Base-by-base conservation (phyloP, 164 flowering plant genomes). In the Annona squamosa region DNA sequence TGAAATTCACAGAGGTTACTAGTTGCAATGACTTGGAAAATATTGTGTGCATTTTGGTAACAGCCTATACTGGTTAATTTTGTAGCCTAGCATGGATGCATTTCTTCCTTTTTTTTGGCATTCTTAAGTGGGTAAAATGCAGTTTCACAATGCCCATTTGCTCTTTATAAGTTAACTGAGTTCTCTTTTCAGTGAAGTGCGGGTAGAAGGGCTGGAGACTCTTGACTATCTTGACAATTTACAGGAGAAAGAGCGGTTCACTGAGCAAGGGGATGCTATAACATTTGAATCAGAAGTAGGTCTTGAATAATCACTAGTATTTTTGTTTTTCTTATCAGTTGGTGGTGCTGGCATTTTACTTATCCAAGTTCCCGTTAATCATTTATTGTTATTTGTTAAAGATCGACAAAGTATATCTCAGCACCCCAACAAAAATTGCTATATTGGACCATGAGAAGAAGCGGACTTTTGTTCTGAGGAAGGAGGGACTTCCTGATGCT, bases 141-240 rank as follows among this genome's bases (percentile, higher is more conserved):
- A 12, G 2, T 9, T 66, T 12, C 42, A 3, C 41, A 66, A 66
- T 66, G n/a, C 43, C 10, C 44, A 43, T 66, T 66, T 9, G n/a
- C 4, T 41, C 43, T 43, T 66, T 9, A 4, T 17, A 3, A 46
- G 12, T 43, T 66, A 44, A 66, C 43, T 66, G 17, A 66, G 48
- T 66, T 44, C 6, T 44, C 37, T 48, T 71, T 79, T 63, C 88
- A 92, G 98, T 85, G 98, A 94, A 85, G 97, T 94, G 69, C 87
- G 97, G 26, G 91, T 93, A 19, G 98, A 93, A 84, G 98, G 98
- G 75, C 74, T 93, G 75, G 98, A 93, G 83, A 93, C 97, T 48
- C 81, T 89, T 68, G 96, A 94, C 82, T 91, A 90, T 84, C 88
- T 92, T 62, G 97, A 92, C 77, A 94, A 87, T 79, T 68, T 91